These are phyloP conservation scores for Venturia carpophila DNA, from an alignment of 2,329 filamentous ascomycete species.

Conservation along the genomic window DNA sequence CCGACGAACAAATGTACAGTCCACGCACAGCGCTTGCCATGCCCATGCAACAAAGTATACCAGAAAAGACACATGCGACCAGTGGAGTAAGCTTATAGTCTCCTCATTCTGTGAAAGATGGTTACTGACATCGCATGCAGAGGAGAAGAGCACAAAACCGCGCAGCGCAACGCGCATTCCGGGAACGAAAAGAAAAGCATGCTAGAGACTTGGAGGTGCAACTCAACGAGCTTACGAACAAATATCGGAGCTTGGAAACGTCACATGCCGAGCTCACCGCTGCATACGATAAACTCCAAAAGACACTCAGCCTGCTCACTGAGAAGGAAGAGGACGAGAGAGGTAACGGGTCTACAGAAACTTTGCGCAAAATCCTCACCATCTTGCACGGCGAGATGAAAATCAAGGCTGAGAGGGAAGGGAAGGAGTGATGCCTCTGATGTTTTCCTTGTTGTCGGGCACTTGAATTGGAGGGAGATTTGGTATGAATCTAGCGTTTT, in stretches of 20 bases:
- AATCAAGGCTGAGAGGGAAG: conserved; percentile 19
- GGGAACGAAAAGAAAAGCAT: conserved; percentile 57
- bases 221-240: conserved; percentile 46
- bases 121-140: conserved; percentile 30
- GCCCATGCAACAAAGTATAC: conserved; percentile 5
- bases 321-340: conserved; percentile 29
- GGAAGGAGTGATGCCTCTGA: not conserved
- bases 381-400: conserved; percentile 34
- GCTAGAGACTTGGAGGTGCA: conserved; percentile 55
- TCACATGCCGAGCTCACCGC: conserved; percentile 41
- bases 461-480: not conserved
- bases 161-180: conserved; percentile 53
- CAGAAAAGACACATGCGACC: conserved; percentile 30
- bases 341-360: conserved; percentile 29
- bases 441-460: not conserved
- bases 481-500: not conserved
- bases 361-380: conserved; percentile 31
- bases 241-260: conserved; percentile 48
- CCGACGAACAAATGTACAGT: conserved; percentile 33
- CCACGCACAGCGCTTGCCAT: conserved; percentile 22
- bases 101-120: conserved; percentile 17
- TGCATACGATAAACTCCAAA: conserved; percentile 35
- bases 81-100: conserved; percentile 19
- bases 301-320: conserved; percentile 32
- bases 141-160: conserved; percentile 53